phyloP scores from a whole-genome alignment of 208 protist species.

The Leishmania turanica region DNA sequence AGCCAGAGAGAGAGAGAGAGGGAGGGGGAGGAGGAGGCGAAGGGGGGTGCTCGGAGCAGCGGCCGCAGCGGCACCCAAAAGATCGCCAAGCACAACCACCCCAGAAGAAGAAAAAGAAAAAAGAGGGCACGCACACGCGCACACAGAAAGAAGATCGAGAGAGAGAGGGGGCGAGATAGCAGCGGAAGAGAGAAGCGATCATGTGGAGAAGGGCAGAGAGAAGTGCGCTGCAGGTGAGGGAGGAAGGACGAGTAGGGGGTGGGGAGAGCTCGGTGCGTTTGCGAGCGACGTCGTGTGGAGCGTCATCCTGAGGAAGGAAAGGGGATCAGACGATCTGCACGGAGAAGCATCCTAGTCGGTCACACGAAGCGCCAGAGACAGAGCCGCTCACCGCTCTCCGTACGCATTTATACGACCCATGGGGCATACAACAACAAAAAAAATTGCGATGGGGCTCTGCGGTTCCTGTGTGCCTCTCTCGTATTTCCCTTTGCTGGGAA shows the following conservation, averaged over 20 bases:
- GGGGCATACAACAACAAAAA: background rate
- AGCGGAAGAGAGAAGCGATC: slow-evolving; percentile 11
- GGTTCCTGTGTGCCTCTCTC: background rate
- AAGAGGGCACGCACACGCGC: background rate
- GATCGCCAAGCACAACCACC: background rate
- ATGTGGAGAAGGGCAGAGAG: background rate
- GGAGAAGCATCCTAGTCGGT: background rate
- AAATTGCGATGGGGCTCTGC: background rate
- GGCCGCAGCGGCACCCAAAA: too few relatives aligned
- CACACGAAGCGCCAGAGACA: background rate
- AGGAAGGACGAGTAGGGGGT: background rate
- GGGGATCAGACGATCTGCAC: background rate
- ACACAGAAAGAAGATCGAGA: background rate
- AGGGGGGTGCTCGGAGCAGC: background rate
- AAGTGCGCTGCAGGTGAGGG: background rate
- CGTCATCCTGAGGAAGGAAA: background rate
- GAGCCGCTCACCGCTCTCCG: background rate
- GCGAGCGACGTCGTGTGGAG: background rate
- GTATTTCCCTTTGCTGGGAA: too few relatives aligned
- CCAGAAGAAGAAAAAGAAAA: background rate
- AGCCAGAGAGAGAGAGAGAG: background rate
- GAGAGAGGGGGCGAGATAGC: background rate
- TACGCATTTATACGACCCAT: background rate
- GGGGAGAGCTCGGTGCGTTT: background rate
- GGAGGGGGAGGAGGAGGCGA: too few relatives aligned